phyloP scores from a whole-genome alignment of 148 eudicot genomes.

The Persicaria tinctoria region DNA sequence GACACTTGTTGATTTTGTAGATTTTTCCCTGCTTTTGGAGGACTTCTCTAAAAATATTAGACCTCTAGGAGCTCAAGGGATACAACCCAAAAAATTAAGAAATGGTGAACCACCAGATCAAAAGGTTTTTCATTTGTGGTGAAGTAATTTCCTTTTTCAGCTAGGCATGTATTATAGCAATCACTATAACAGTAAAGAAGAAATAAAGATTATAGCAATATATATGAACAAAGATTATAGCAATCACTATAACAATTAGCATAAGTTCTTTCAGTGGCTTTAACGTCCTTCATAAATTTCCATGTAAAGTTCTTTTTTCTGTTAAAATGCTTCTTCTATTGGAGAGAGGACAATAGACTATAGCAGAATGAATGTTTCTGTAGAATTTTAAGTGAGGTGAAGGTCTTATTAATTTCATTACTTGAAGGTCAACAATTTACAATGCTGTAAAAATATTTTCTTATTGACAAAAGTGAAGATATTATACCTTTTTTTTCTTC shows the following conservation, averaged over 20 bases:
- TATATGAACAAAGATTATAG: not conserved
- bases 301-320: not conserved
- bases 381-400: not conserved
- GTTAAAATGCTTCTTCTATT: not conserved
- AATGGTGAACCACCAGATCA: slow-evolving; percentile 66
- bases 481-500: not conserved
- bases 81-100: slow-evolving; percentile 43
- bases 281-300: not conserved
- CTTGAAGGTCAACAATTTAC: not conserved
- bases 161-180: not conserved
- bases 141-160: not conserved
- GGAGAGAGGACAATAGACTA: not conserved
- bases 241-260: not conserved
- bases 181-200: not conserved
- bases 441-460: not conserved
- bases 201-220: slow-evolving; percentile 3
- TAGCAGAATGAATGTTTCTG: not conserved
- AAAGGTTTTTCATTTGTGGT: slow-evolving; percentile 48
- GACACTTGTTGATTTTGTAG: too few relatives aligned
- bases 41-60: slow-evolving; percentile 31
- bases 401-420: not conserved
- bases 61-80: slow-evolving; percentile 29
- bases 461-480: not conserved
- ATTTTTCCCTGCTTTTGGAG: too few relatives aligned
- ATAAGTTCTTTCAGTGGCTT: not conserved